Percentiles rank a stretch among this genome's conserved stretches.
phyloP scores from a whole-genome alignment of 805 yeast genomes.

The Zygotorulaspora sp. region DNA sequence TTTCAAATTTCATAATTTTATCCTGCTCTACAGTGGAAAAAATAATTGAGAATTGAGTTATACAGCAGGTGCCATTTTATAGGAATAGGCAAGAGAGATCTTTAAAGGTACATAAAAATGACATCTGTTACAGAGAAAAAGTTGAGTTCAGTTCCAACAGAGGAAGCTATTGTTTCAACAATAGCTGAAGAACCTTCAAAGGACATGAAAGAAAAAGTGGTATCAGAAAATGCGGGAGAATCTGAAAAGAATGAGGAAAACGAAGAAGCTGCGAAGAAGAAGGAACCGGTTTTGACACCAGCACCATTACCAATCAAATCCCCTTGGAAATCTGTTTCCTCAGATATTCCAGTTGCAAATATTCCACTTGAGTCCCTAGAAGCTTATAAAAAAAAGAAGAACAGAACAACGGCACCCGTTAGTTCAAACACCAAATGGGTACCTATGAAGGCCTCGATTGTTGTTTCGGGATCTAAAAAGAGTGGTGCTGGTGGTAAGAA shows the following conservation, averaged over 20 bases:
- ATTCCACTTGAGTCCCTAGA: slow-evolving; percentile 22
- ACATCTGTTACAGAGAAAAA: neutral
- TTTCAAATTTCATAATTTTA: too few relatives aligned
- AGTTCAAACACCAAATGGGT: slow-evolving; percentile 52
- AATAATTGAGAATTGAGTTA: too few relatives aligned
- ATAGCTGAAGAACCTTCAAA: neutral
- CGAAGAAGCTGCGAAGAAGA: slow-evolving; percentile 7
- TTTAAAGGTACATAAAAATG: neutral
- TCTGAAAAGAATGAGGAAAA: neutral
- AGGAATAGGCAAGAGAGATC: neutral
- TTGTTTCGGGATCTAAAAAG: slow-evolving; percentile 33
- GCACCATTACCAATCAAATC: slow-evolving; percentile 36
- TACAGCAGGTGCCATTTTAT: neutral
- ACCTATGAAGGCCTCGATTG: slow-evolving; percentile 58
- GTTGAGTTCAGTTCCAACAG: neutral
- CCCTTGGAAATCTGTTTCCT: slow-evolving; percentile 32
- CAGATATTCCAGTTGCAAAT: slow-evolving; percentile 25
- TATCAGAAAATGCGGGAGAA: slow-evolving; percentile 1
- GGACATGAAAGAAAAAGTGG: neutral
- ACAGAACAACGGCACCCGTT: slow-evolving; percentile 17
- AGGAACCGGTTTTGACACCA: slow-evolving; percentile 26
- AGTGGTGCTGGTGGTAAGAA: slow-evolving; percentile 15
- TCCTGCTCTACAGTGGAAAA: too few relatives aligned
- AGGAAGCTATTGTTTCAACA: neutral
- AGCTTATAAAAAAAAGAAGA: slow-evolving; percentile 18